These are phyloP conservation scores for Leccinum rimulosum DNA, from an alignment of 768 basidiomycete species.

Conservation along the genomic window DNA sequence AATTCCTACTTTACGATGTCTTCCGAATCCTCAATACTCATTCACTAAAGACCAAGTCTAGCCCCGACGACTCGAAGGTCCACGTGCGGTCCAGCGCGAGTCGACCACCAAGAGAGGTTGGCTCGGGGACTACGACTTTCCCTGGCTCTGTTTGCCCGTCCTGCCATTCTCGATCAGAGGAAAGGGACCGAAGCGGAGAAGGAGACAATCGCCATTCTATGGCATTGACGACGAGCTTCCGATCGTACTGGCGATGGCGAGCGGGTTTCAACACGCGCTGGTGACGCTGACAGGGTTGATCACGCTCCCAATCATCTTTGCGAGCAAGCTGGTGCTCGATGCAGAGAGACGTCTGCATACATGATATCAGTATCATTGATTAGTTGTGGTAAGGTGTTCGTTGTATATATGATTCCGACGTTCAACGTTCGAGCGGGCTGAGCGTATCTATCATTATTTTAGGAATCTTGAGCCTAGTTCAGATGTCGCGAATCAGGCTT, in stretches of 20 bases:
- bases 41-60: constrained; percentile 7
- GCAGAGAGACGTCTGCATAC: constrained; percentile 58
- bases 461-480: constrained; percentile 76
- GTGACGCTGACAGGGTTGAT: constrained; percentile 84
- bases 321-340: constrained; percentile 59
- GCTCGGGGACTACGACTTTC: constrained; percentile 84
- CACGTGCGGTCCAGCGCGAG: constrained; percentile 29
- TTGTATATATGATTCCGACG: not conserved
- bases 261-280: constrained; percentile 72
- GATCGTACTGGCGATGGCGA: constrained; percentile 66
- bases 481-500: constrained; percentile 69
- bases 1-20: too few species aligned
- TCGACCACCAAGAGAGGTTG: constrained; percentile 61
- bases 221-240: constrained; percentile 71
- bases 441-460: too few species aligned
- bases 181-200: constrained; percentile 17
- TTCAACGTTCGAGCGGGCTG: not conserved
- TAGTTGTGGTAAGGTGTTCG: constrained; percentile 54
- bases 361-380: constrained; percentile 82
- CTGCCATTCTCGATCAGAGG: constrained; percentile 53
- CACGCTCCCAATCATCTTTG: constrained; percentile 81
- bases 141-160: constrained; percentile 66
- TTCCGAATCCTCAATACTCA: constrained; percentile 10
- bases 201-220: constrained; percentile 66
- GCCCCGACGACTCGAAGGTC: too few species aligned